These are phyloP conservation scores for Russula sp. DNA, from an alignment of 768 basidiomycete genomes.

Conservation along the genomic window DNA sequence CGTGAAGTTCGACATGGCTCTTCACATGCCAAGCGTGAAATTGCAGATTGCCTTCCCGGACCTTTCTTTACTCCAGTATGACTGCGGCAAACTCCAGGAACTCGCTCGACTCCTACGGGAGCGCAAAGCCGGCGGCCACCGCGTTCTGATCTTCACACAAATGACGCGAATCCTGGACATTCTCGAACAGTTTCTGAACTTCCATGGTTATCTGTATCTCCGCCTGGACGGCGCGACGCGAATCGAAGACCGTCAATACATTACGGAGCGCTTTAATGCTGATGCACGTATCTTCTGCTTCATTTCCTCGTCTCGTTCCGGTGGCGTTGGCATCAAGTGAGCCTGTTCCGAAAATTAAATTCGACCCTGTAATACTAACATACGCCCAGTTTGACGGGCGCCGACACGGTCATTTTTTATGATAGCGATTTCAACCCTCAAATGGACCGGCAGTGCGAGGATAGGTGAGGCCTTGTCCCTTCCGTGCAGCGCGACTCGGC, in stretches of 20 bases:
- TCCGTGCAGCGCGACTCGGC: constrained; percentile 1
- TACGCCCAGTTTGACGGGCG: constrained; percentile 61
- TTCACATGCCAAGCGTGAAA: constrained; percentile 75
- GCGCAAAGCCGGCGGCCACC: constrained; percentile 83
- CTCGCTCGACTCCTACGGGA: constrained; percentile 74
- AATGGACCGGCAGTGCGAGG: constrained; percentile 97
- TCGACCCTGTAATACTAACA: constrained; percentile 14
- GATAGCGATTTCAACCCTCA: constrained; percentile 97
- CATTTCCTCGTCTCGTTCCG: constrained; percentile 74
- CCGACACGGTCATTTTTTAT: constrained; percentile 96
- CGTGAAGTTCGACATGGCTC: constrained; percentile 52
- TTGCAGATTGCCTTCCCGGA: constrained; percentile 93
- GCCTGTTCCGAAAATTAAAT: constrained; percentile 27
- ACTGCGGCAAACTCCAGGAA: constrained; percentile 92
- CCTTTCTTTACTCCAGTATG: constrained; percentile 83
- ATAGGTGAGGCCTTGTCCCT: constrained; percentile 48
- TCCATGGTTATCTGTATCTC: constrained; percentile 89
- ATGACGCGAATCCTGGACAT: constrained; percentile 95
- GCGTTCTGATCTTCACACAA: constrained; percentile 92
- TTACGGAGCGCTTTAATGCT: constrained; percentile 82
- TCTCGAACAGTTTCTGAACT: constrained; percentile 86
- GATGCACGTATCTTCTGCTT: constrained; percentile 80
- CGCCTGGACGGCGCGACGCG: constrained; percentile 94
- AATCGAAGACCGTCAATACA: constrained; percentile 89
- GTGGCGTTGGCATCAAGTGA: constrained; percentile 93